phyloP scores from a whole-genome alignment of 2,329 filamentous ascomycete species.

The Xylariaceae sp. region DNA sequence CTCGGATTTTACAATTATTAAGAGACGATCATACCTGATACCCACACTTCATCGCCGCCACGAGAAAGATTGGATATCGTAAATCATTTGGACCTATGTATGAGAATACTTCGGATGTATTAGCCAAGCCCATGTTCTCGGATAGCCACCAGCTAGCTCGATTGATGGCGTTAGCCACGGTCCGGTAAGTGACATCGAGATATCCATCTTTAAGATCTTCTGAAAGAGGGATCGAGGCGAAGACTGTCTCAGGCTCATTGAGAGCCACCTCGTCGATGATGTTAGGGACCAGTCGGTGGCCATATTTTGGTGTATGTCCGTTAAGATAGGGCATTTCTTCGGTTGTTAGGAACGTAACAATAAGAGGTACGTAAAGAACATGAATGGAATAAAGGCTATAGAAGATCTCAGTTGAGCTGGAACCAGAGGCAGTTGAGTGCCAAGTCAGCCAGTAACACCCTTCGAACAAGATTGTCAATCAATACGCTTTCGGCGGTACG shows the following conservation, averaged over 20 bases:
- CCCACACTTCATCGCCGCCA: conserved; percentile 9
- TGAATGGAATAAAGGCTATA: too few relatives aligned
- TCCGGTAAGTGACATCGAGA: not conserved
- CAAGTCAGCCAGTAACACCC: too few relatives aligned
- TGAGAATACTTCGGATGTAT: conserved; percentile 10
- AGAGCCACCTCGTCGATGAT: conserved; percentile 9
- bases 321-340: conserved; percentile 8
- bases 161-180: conserved; percentile 8
- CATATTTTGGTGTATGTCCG: not conserved
- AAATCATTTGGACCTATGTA: conserved; percentile 15
- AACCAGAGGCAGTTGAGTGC: too few relatives aligned
- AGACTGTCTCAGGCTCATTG: conserved; percentile 1
- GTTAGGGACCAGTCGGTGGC: not conserved
- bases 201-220: conserved; percentile 7
- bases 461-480: too few relatives aligned
- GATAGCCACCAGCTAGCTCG: conserved; percentile 11
- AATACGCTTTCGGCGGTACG: too few relatives aligned
- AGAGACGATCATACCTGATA: conserved; percentile 7
- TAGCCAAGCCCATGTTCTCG: conserved; percentile 8
- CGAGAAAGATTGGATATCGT: conserved; percentile 10
- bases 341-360: too few relatives aligned
- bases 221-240: conserved; percentile 8
- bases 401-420: too few relatives aligned
- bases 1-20: too few relatives aligned
- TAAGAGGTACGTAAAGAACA: too few relatives aligned